phyloP scores from a whole-genome alignment of 257 asterid species.

The Cruciata laevipes region DNA sequence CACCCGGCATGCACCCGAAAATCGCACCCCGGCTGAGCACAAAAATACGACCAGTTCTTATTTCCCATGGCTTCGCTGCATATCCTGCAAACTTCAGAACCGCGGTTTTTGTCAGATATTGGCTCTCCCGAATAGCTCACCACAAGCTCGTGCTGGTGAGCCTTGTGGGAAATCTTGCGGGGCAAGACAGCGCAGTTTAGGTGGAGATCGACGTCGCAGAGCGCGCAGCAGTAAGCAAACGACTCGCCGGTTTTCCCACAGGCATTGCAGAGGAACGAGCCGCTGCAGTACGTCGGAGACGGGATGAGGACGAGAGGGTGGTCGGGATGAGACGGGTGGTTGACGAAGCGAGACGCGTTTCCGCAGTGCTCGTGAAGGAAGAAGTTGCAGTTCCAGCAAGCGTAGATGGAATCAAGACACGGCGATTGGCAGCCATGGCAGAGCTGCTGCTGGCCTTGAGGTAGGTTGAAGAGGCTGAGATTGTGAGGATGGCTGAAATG shows the following conservation, averaged over 20 bases:
- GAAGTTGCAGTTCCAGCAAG: constrained; percentile 55
- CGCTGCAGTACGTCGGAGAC: constrained; percentile 56
- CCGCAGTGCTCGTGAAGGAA: constrained; percentile 76
- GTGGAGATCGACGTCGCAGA: constrained; percentile 68
- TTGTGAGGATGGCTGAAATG: constrained; percentile 61
- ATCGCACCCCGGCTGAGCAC: constrained; percentile 35
- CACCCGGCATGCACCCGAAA: constrained; percentile 50
- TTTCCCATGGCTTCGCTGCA: constrained; percentile 30
- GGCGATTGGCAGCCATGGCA: constrained; percentile 53
- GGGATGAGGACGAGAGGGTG: constrained; percentile 57
- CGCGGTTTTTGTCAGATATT: constrained; percentile 2
- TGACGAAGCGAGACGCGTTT: constrained; percentile 48
- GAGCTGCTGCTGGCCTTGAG: constrained; percentile 35
- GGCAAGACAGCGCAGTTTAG: constrained; percentile 49
- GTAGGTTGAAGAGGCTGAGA: constrained; percentile 33
- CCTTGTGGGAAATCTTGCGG: constrained; percentile 24
- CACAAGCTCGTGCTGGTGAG: constrained; percentile 40
- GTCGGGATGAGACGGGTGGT: constrained; percentile 46
- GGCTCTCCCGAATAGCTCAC: constrained; percentile 9
- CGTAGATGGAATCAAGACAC: constrained; percentile 43
- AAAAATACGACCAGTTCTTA: constrained; percentile 42
- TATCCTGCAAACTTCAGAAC: constrained; percentile 29
- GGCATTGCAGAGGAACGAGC: constrained; percentile 46
- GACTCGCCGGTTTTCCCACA: constrained; percentile 49
- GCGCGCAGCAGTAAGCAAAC: constrained; percentile 47